Base-by-base conservation (phyloP, 306 rosid species). In the Glycyrrhiza uralensis region DNA sequence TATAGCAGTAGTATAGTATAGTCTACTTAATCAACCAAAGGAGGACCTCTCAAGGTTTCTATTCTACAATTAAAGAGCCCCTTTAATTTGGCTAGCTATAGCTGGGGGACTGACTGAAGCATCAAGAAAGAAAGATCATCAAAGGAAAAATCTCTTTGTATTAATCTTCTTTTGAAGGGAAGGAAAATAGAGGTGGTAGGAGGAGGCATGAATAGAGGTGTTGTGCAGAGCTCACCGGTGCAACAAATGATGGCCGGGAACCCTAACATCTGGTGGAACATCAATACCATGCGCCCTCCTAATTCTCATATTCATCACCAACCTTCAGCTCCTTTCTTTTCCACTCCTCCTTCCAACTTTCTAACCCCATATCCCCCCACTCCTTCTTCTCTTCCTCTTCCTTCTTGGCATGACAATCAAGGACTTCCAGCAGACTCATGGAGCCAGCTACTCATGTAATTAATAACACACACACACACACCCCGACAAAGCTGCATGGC, bases 381-480 rank as follows among this genome's bases (percentile, higher is more conserved):
- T 39, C 30, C 84, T 39, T 38, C 84, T 64, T 80, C 93, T 52
- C 81, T 78, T 68, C 79, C 87, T 44, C 13, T 82, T 66, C 87
- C 92, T 76, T 82, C 90, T 57, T 91, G 86, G 89, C 81, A 80
- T 79, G 91, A 72, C n/a, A 77, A 61, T 76, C 91, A 88, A 64
- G 92, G 87, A 6, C 85, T 87, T 83, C 96, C 95, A n/a, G 44
- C 29, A 26, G 97, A 91, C 54, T 89, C 99, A 79, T 89, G 92
- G 97, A 91, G 92, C 90, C 97, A 95, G 8, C 85, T 95, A 60
- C 96, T 91, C 80, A 66, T 88, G 99, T 95, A 61, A 33, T 23
- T 69, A 3, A 38, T 41, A 20, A 38, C 72, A 17, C 50, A 5
- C 24, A 13, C 47, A 41, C 13, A 32, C 7, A 35, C 9, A 7